Conservation (phyloP, 2,329 filamentous ascomycete species). For the Fusarium sp. region DNA sequence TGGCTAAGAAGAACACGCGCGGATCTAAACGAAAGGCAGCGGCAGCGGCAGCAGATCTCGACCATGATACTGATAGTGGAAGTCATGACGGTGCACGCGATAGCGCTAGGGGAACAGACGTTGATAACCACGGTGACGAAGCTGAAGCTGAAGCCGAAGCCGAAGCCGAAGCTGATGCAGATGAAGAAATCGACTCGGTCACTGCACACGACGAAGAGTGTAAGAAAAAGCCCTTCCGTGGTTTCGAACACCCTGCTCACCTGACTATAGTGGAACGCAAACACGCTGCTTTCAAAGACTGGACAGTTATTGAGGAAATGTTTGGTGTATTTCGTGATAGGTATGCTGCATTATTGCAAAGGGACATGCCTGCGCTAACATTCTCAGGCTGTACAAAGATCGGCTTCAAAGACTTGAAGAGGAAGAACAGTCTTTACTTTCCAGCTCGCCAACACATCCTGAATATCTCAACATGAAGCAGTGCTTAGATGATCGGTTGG, state of each 20-base stretch:
- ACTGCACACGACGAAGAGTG: slow-evolving; percentile 75
- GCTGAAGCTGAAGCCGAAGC: slow-evolving; percentile 66
- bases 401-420: slow-evolving; percentile 83
- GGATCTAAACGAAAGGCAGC: slow-evolving; percentile 56
- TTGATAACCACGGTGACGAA: slow-evolving; percentile 65
- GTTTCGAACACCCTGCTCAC: slow-evolving; percentile 41
- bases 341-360: slow-evolving; percentile 59
- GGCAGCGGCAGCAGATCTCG: slow-evolving; percentile 47
- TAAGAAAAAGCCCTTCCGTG: slow-evolving; percentile 51
- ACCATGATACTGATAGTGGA: slow-evolving; percentile 53
- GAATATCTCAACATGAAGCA: slow-evolving; percentile 92
- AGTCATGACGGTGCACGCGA: slow-evolving; percentile 52
- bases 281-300: slow-evolving; percentile 81
- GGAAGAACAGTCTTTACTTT: slow-evolving; percentile 72
- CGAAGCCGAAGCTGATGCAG: slow-evolving; percentile 67
- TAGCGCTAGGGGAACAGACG: slow-evolving; percentile 57
- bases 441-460: slow-evolving; percentile 80
- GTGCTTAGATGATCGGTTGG: slow-evolving; percentile 83
- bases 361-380: slow-evolving; percentile 38
- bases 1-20: slow-evolving; percentile 58
- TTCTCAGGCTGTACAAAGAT: slow-evolving; percentile 84
- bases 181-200: slow-evolving; percentile 70
- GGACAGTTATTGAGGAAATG: slow-evolving; percentile 85
- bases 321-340: slow-evolving; percentile 88
- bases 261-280: slow-evolving; percentile 76